A percentile compares a stretch with the other conserved stretches of the same genome.
Evolutionary conservation across 2,329 filamentous ascomycete species (phyloP).

Genomic region (Akanthomyces muscarius): DNA sequence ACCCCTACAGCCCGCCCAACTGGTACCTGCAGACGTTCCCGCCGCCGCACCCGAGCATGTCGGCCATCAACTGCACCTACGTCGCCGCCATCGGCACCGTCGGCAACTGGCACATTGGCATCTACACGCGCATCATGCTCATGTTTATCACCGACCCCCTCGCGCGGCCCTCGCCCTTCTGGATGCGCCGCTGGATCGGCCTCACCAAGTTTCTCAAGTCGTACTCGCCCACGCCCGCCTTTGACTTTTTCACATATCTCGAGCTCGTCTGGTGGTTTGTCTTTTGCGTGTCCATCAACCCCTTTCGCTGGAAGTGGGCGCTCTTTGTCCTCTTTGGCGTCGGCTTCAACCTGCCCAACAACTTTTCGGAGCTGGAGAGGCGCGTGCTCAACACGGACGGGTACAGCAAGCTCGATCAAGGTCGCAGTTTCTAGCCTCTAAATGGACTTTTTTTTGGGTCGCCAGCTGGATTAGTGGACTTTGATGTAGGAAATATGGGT

Average conservation of each 20-base stretch:
- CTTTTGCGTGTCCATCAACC: conserved; percentile 75
- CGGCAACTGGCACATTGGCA: conserved; percentile 85
- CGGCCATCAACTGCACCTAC: conserved; percentile 80
- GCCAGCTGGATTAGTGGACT: too few species aligned
- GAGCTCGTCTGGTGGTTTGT: conserved; percentile 83
- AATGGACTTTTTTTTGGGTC: too few species aligned
- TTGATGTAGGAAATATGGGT: too few species aligned
- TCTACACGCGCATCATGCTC: conserved; percentile 79
- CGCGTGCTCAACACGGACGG: conserved; percentile 51
- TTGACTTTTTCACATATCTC: conserved; percentile 86
- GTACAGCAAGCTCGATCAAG: conserved; percentile 22
- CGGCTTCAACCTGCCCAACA: conserved; percentile 61
- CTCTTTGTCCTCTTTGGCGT: conserved; percentile 77
- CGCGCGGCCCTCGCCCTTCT: conserved; percentile 63
- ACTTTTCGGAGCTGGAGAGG: conserved; percentile 64
- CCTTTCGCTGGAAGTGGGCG: conserved; percentile 88
- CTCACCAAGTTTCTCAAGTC: conserved; percentile 71
- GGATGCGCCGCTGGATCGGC: conserved; percentile 85
- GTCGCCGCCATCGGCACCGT: conserved; percentile 76
- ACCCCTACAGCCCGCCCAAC: conserved; percentile 73
- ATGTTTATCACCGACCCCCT: conserved; percentile 83
- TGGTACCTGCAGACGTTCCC: conserved; percentile 91
- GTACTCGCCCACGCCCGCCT: conserved; percentile 67
- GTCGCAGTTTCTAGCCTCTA: conserved; percentile 20
- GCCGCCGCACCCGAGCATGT: conserved; percentile 66